Evolutionary conservation across 2,329 filamentous ascomycete species (phyloP), one percentile per base, ranked within the genome.

Genomic region (Paracamarosporium sp.): DNA sequence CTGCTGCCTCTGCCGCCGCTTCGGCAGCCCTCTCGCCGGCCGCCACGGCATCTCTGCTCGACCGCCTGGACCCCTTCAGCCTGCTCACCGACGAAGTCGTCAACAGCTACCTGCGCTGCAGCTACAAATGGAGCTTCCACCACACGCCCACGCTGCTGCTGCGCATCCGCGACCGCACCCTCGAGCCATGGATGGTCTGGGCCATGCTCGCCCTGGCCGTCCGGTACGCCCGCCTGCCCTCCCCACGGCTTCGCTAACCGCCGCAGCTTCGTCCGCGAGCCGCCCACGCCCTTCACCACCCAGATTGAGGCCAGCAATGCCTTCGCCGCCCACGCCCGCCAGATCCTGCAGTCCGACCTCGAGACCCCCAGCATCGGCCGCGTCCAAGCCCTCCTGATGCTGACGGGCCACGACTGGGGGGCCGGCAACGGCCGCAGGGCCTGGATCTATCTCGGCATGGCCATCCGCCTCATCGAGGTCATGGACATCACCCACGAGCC

Each of bases 331-430:
- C 74, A 78, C 56, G 75, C 76, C 31, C 70, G 76, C 53, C 73
- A 76, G 61, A 73, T 78, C 31, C 68, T 78, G n/a, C 75, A 78
- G 58, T 70, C 65, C 33, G 73, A 76, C 59, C 71, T 78, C 60
- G 76, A 78, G 62, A 75, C 72, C 20, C 76, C 76, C 17, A 74
- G 68, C 57, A 70, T 78, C 53, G 73, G 71, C 59, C 72, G 75
- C 53, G 75, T 78, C 13, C 76, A 78, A 58, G 74, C 75, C 13
- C 65, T 78, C 46, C 62, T 80, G 50, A 76, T 81, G 70, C 57
- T 81, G 22, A 80, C 79, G 0, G 78, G 77, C n/a, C 77, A 80
- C 52, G 78, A 80, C 54, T 81, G 80, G 77, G 77, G 72, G 56
- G 82, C 78, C 53, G 81, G 78, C 57, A 79, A 78, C 36, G 76